phyloP scores from a whole-genome alignment of 352 stramenopile species.

The Blastocystis sp. region DNA sequence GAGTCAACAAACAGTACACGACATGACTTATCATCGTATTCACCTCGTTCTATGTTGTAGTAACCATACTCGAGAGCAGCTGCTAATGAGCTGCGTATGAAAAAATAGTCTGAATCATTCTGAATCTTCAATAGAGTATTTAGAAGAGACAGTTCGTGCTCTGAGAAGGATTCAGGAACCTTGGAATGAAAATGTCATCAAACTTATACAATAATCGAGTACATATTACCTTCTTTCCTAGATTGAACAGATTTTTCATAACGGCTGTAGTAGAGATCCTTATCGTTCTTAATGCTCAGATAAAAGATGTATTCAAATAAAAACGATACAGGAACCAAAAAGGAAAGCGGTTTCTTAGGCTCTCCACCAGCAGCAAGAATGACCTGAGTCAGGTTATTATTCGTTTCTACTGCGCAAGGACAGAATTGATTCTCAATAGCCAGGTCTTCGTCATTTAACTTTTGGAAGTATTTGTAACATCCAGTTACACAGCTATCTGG shows the following conservation, averaged over 20 bases:
- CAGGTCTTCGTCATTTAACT: neutral
- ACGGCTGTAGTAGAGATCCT: neutral
- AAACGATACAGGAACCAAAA: neutral
- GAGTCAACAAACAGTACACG: neutral
- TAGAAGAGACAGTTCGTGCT: neutral
- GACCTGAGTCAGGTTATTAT: neutral
- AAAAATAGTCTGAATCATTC: neutral
- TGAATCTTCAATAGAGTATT: neutral
- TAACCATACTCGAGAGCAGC: neutral
- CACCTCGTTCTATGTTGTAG: neutral
- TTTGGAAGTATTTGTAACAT: neutral
- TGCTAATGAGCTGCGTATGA: neutral
- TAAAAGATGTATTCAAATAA: constrained; percentile 31
- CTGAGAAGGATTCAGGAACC: neutral
- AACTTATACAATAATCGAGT: neutral
- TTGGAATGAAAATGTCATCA: neutral
- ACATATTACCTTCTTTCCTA: neutral
- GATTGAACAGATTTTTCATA: neutral
- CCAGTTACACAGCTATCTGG: neutral
- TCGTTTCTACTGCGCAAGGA: neutral
- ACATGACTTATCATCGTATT: neutral
- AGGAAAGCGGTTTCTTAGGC: neutral
- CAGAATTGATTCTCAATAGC: neutral
- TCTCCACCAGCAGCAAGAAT: neutral
- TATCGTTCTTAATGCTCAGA: neutral